Conservation (phyloP, 2,329 filamentous ascomycete genomes). For the Aspergillus hortae region DNA sequence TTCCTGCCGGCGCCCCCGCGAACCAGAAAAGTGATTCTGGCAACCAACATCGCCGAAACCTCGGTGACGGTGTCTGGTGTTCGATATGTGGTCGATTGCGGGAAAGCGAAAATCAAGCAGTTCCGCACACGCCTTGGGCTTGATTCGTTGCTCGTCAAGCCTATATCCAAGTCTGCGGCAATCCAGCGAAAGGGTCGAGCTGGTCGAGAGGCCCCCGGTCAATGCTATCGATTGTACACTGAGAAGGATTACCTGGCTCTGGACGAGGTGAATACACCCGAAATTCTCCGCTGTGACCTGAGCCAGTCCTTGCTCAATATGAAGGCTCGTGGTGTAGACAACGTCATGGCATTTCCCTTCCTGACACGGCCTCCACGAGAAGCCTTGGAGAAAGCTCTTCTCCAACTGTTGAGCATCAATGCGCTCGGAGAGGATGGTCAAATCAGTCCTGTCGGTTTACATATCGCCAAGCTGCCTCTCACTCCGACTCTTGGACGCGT, state of each 20-base stretch:
- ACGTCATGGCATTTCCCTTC: conserved; percentile 78
- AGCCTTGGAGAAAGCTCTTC: conserved; percentile 73
- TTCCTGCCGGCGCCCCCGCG: conserved; percentile 71
- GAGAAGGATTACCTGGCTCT: conserved; percentile 69
- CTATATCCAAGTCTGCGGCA: conserved; percentile 89
- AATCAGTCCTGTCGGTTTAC: conserved; percentile 70
- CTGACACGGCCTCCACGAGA: conserved; percentile 77
- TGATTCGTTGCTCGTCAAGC: conserved; percentile 84
- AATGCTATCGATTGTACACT: conserved; percentile 87
- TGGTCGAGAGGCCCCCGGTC: conserved; percentile 84
- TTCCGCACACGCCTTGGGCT: conserved; percentile 81
- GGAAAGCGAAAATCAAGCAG: conserved; percentile 91
- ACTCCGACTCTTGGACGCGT: conserved; percentile 78
- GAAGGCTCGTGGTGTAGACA: conserved; percentile 83
- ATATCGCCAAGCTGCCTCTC: conserved; percentile 79
- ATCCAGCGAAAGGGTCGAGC: conserved; percentile 89
- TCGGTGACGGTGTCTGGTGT: conserved; percentile 95
- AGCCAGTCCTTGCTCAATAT: conserved; percentile 83
- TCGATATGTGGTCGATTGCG: conserved; percentile 84
- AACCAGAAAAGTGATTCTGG: conserved; percentile 84
- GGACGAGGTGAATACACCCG: conserved; percentile 72
- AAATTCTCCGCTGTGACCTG: conserved; percentile 87
- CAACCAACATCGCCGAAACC: conserved; percentile 98
- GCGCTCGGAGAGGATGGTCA: conserved; percentile 68
- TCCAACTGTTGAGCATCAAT: conserved; percentile 74